Percentiles rank a stretch among this genome's conserved stretches.
phyloP scores from a whole-genome alignment of 2,329 filamentous ascomycete genomes.

The Chaetothyriales sp. region DNA sequence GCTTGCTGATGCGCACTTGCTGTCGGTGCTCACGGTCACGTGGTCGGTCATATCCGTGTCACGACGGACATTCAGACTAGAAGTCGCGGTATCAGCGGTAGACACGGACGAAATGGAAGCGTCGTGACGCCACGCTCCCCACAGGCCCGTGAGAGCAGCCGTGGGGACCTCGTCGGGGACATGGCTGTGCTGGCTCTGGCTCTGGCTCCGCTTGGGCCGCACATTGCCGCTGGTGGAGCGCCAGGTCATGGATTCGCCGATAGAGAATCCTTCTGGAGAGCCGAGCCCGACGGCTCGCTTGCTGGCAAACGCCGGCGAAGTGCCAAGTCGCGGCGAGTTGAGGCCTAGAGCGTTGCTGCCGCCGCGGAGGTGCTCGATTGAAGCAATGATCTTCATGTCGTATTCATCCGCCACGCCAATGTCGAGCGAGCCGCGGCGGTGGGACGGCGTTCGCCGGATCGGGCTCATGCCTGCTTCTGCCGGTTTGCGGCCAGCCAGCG shows the following conservation, averaged over 20 bases:
- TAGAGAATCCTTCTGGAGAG: conserved; percentile 14
- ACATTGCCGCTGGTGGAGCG: conserved; percentile 1
- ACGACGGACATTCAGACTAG: conserved; percentile 3
- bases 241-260: conserved; percentile 12
- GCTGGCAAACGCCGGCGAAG: conserved; percentile 15
- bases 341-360: conserved; percentile 25
- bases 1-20: not conserved
- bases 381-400: conserved; percentile 46
- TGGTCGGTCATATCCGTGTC: conserved; percentile 1
- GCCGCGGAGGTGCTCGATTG: conserved; percentile 46
- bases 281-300: conserved; percentile 12
- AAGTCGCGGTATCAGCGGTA: conserved; percentile 8
- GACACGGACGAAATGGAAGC: conserved; percentile 10
- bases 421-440: conserved; percentile 17
- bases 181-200: conserved; percentile 8
- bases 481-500: conserved; percentile 60
- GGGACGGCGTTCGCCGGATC: conserved; percentile 5
- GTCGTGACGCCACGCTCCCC: conserved; percentile 11
- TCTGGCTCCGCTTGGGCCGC: conserved; percentile 5
- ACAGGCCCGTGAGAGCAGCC: conserved; percentile 8
- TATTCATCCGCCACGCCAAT: conserved; percentile 38
- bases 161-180: conserved; percentile 3
- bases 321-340: conserved; percentile 16
- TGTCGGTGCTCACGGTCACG: not conserved
- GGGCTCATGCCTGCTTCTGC: not conserved